Percentiles rank a stretch among this genome's conserved stretches.
Evolutionary conservation across 2,329 filamentous ascomycete genomes (phyloP).

Genomic region (Epicoccum sorghinum): DNA sequence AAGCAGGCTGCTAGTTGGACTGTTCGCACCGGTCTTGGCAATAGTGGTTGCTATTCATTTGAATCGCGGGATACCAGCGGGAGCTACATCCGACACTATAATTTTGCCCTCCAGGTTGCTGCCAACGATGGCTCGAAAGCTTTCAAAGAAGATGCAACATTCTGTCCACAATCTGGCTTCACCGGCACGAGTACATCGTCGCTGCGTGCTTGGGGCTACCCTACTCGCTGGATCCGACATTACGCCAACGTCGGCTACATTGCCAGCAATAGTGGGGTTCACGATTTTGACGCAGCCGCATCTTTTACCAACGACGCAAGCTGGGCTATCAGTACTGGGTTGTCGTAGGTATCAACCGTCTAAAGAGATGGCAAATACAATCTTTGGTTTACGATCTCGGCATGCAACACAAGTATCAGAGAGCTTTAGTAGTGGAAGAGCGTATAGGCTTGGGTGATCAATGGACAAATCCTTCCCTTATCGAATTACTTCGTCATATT

Average conservation of each 20-base stretch:
- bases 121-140: conserved; percentile 62
- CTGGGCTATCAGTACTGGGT: conserved; percentile 35
- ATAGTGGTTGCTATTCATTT: conserved; percentile 65
- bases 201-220: conserved; percentile 65
- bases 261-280: conserved; percentile 63
- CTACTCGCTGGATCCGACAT: conserved; percentile 65
- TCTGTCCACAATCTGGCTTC: conserved; percentile 62
- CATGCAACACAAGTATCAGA: too few relatives aligned
- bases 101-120: conserved; percentile 59
- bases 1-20: conserved; percentile 65
- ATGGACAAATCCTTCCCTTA: too few relatives aligned
- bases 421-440: too few relatives aligned
- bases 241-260: conserved; percentile 55
- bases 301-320: conserved; percentile 63
- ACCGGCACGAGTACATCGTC: conserved; percentile 59
- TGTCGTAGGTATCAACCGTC: not conserved
- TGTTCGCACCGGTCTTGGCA: conserved; percentile 62
- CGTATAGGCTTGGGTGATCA: too few relatives aligned
- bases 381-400: too few relatives aligned
- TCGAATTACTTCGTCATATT: too few relatives aligned
- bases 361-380: not conserved
- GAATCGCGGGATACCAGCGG: conserved; percentile 65
- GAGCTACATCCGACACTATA: conserved; percentile 63
- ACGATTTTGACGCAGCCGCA: conserved; percentile 57
- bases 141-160: conserved; percentile 68